Evolutionary conservation across 2,329 filamentous ascomycete species (phyloP), one percentile per base, ranked within the genome.

Genomic region (Claviceps arundinis): DNA sequence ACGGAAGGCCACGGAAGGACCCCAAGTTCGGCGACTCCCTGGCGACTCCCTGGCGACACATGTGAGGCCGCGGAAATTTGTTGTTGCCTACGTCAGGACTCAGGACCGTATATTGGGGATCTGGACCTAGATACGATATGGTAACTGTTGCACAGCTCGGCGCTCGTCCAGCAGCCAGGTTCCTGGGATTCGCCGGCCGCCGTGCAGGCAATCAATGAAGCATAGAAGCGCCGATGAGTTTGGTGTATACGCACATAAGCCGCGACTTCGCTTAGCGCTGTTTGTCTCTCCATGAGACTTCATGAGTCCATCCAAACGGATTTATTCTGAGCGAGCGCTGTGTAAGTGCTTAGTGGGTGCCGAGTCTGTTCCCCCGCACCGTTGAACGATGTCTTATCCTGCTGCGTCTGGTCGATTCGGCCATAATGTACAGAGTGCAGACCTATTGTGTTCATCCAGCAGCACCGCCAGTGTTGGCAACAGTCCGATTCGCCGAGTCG

Each of bases 91-190:
- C n/a, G 22, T 43, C 24, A 43, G 14, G 26, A 37, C 30, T 34
- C 30, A 34, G 30, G 30, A 34, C 30, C 30, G 30, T 34, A 34
- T 34, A 34, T 34, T 34, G 30, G 30, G 30, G 30, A 34, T 34
- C 30, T 34, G 30, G 30, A 34, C 30, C 30, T 34, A 34, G 9
- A 30, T 30, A 30, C 26, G 30, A 34, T 34, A 4, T 17, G 34
- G 34, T 43, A 37, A 38, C 11, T 37, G 47, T 50, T 45, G 49
- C 42, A 51, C 49, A 22, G 14, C 13, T 54, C 47, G 45, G 41
- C 40, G 45, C 41, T 50, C 52, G 40, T 34, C 46, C 52, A 40
- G 19, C 46, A 49, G 22, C 49, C 52, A 54, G 52, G 49, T 51
- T 51, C 37, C 52, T 49, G 52, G 49, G 52, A 49, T 22, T 50